A percentile compares a stretch with the other conserved stretches of the same genome.
These are phyloP conservation scores for Dimocarpus longan DNA, from an alignment of 345 rosid species.

Conservation along the genomic window DNA sequence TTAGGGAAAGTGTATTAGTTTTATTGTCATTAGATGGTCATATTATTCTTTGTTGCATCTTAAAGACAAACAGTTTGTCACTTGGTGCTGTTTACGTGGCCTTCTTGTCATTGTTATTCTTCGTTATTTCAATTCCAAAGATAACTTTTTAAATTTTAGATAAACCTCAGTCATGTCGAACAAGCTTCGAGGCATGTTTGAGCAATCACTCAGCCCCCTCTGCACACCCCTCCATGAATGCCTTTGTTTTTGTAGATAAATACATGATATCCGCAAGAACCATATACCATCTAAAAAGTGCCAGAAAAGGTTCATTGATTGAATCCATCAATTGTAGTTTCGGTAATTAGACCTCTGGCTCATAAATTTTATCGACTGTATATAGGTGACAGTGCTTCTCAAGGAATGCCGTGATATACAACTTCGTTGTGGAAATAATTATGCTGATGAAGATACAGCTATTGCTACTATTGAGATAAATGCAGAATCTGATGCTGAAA, in stretches of 20 bases:
- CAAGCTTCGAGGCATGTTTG: neutral
- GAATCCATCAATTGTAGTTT: neutral
- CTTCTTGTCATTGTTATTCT: neutral
- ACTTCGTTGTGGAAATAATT: conserved; percentile 67
- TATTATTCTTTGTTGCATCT: neutral
- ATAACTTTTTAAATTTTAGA: neutral
- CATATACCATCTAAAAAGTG: neutral
- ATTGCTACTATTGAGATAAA: conserved; percentile 48
- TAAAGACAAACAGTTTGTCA: neutral
- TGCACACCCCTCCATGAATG: neutral
- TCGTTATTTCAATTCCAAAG: neutral
- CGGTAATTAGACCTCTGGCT: neutral
- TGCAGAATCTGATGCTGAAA: conserved; percentile 62
- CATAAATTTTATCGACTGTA: conserved; percentile 20
- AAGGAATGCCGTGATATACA: conserved; percentile 97
- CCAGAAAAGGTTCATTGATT: neutral
- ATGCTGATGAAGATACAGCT: conserved; percentile 41
- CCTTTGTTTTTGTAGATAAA: neutral
- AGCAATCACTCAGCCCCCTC: neutral
- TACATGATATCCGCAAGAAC: neutral
- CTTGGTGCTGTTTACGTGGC: neutral
- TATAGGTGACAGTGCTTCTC: conserved; percentile 84
- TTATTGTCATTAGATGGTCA: neutral
- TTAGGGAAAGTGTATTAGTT: neutral
- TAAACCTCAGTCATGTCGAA: neutral